phyloP scores from a whole-genome alignment of 768 basidiomycete species.

The Boletus rubroflammeus region DNA sequence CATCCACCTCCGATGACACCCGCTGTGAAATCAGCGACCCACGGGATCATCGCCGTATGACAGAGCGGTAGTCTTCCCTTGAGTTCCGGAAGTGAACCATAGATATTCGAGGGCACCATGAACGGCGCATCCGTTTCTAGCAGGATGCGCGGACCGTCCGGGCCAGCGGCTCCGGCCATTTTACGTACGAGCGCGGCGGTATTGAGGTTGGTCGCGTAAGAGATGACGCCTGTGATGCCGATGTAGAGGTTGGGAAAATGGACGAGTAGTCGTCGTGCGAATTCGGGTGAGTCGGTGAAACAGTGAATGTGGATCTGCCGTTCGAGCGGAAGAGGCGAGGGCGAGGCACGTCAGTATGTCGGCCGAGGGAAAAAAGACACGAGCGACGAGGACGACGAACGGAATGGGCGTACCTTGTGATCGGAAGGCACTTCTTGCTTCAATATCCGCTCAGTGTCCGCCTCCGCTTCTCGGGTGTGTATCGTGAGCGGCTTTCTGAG shows the following conservation, averaged over 20 bases:
- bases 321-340: neutral
- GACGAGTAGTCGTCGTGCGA: conserved; percentile 65
- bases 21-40: conserved; percentile 77
- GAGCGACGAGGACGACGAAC: neutral
- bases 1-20: conserved; percentile 41
- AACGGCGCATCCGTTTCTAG: conserved; percentile 87
- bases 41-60: conserved; percentile 80
- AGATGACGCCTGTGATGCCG: conserved; percentile 84
- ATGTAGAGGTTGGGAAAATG: conserved; percentile 82
- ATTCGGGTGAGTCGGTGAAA: conserved; percentile 77
- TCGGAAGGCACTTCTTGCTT: conserved; percentile 72
- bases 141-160: conserved; percentile 45
- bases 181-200: conserved; percentile 65
- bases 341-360: neutral
- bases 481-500: conserved; percentile 79
- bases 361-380: neutral
- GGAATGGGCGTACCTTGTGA: conserved; percentile 59
- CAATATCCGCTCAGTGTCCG: conserved; percentile 74
- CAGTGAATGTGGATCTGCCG: conserved; percentile 81
- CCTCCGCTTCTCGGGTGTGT: conserved; percentile 84
- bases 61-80: conserved; percentile 67
- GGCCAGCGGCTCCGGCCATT: conserved; percentile 34
- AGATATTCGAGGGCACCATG: conserved; percentile 80
- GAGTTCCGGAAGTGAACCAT: conserved; percentile 45
- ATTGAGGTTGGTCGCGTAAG: conserved; percentile 71